These are phyloP conservation scores for Leishmania martiniquensis DNA, from an alignment of 208 protist species.

Conservation along the genomic window DNA sequence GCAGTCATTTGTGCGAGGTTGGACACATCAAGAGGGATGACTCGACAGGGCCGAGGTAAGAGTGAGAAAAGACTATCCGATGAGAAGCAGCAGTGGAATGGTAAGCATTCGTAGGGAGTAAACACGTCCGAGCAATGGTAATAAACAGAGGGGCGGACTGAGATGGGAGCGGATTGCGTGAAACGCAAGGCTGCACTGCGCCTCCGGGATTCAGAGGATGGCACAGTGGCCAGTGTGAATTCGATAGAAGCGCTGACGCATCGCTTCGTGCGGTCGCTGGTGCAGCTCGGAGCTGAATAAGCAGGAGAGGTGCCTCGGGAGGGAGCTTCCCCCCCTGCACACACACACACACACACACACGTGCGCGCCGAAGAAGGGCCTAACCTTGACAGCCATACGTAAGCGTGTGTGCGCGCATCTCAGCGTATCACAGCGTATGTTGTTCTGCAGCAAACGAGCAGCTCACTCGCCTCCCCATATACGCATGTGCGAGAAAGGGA, in stretches of 20 bases:
- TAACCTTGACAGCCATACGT: background rate
- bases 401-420: background rate
- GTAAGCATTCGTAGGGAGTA: background rate
- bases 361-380: too few species aligned
- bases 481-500: background rate
- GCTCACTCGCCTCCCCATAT: background rate
- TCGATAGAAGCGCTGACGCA: background rate
- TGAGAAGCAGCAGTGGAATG: background rate
- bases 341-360: too few species aligned
- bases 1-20: background rate
- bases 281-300: background rate
- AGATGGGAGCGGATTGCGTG: background rate
- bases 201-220: background rate
- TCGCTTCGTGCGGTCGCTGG: background rate
- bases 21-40: background rate
- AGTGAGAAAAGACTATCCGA: background rate
- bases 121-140: background rate
- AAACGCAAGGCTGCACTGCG: background rate
- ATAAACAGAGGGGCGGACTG: background rate
- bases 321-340: too few species aligned
- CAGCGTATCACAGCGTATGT: background rate
- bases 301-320: background rate
- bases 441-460: background rate
- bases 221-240: background rate
- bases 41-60: background rate